phyloP scores from a whole-genome alignment of 2,329 filamentous ascomycete genomes.

The Colletotrichum shisoi region DNA sequence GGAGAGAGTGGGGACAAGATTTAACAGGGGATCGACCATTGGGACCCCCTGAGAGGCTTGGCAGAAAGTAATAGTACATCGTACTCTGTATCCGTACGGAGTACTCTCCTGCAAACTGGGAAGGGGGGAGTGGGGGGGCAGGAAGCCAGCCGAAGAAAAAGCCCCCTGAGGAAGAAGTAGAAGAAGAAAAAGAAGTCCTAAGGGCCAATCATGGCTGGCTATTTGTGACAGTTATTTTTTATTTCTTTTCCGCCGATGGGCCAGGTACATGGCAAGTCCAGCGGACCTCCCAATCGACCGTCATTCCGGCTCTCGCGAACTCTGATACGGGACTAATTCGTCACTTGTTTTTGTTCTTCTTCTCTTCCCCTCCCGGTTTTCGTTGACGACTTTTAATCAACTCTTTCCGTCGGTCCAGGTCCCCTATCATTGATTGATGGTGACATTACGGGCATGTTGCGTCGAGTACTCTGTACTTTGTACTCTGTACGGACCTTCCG shows the following conservation, averaged over 20 bases:
- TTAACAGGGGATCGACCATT: not conserved
- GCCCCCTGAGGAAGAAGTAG: constrained; percentile 26
- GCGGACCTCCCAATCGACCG: constrained; percentile 23
- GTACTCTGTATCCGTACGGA: too few species aligned
- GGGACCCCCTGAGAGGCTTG: constrained; percentile 4
- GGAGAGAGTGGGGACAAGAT: not conserved
- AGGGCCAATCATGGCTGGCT: constrained; percentile 5
- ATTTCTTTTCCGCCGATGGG: not conserved
- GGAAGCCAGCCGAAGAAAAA: not conserved
- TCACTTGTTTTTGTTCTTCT: not conserved
- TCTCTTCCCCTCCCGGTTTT: too few species aligned
- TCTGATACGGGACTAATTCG: constrained; percentile 21
- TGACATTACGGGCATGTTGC: too few species aligned
- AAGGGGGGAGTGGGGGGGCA: not conserved
- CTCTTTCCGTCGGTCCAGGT: too few species aligned
- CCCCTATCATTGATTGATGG: too few species aligned
- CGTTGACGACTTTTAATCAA: too few species aligned
- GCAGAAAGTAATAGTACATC: too few species aligned
- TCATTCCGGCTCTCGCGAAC: constrained; percentile 9
- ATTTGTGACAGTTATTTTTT: not conserved
- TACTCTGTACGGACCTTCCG: not conserved
- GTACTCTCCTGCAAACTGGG: too few species aligned
- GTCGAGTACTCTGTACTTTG: too few species aligned
- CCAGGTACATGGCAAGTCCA: not conserved
- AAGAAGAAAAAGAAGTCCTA: constrained; percentile 7